phyloP scores from a whole-genome alignment of 1,284 basidiomycete species.

The Rhizoctonia solani region DNA sequence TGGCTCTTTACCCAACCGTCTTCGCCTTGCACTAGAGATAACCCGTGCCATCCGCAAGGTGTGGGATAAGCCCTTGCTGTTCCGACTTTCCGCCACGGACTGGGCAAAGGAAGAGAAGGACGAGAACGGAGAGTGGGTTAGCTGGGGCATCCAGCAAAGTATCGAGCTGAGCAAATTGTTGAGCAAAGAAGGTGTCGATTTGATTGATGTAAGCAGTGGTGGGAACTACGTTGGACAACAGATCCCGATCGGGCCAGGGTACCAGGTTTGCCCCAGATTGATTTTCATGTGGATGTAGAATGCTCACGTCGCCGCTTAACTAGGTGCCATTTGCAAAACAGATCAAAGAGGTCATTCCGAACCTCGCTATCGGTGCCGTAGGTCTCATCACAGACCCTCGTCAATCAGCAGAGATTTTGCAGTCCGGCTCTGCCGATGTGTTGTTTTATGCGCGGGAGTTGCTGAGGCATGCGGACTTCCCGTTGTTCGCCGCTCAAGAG shows the following conservation, averaged over 20 bases:
- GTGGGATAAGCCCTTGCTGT: slow-evolving; percentile 75
- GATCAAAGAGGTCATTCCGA: slow-evolving; percentile 65
- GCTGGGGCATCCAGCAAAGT: slow-evolving; percentile 80
- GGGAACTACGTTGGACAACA: slow-evolving; percentile 60
- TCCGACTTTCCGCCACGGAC: slow-evolving; percentile 73
- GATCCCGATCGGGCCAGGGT: slow-evolving; percentile 24
- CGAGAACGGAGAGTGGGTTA: slow-evolving; percentile 60
- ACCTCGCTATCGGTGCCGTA: slow-evolving; percentile 65
- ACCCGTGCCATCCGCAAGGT: slow-evolving; percentile 56
- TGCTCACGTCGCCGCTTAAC: no score
- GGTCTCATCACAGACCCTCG: slow-evolving; percentile 70
- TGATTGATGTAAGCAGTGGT: slow-evolving; percentile 71
- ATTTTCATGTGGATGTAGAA: no score
- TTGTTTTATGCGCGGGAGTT: slow-evolving; percentile 70
- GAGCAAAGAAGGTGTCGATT: slow-evolving; percentile 65
- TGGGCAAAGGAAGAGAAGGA: slow-evolving; percentile 74
- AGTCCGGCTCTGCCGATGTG: slow-evolving; percentile 63
- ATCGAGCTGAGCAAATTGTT: slow-evolving; percentile 61
- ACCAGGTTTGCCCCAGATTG: no score
- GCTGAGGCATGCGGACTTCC: slow-evolving; percentile 59
- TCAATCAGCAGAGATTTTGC: slow-evolving; percentile 68
- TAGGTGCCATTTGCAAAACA: slow-evolving; percentile 72
- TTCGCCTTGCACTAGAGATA: slow-evolving; percentile 68
- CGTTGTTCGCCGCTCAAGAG: slow-evolving; percentile 53
- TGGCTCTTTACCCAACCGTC: slow-evolving; percentile 72